Evolutionary conservation across 1,284 basidiomycete species (phyloP).

Genomic region (Cryptococcus sp.): DNA sequence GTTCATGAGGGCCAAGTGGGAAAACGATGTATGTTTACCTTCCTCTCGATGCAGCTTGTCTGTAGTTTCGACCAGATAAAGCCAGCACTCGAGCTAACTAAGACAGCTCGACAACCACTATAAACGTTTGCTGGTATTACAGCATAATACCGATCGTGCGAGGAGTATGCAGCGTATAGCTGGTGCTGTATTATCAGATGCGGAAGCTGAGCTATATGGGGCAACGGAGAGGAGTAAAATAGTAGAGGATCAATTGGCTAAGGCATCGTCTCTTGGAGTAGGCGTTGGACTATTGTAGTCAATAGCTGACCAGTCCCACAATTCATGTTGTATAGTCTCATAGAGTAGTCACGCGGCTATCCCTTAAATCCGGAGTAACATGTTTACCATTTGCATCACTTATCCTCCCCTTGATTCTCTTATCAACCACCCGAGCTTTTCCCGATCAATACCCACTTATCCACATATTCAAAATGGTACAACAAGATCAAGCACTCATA

Average conservation of each 20-base stretch:
- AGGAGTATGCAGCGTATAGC: constrained; percentile 27
- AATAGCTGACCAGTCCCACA: background rate
- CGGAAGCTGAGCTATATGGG: constrained; percentile 36
- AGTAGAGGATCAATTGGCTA: constrained; percentile 24
- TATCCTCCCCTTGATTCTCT: background rate
- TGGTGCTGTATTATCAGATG: constrained; percentile 33
- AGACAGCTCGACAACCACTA: constrained; percentile 28
- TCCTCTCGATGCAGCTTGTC: background rate
- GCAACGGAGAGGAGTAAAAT: constrained; percentile 33
- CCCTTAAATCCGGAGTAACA: no score
- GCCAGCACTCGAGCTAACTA: no score
- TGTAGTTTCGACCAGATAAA: background rate
- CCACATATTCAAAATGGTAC: background rate
- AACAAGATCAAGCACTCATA: background rate
- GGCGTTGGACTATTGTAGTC: constrained; percentile 11
- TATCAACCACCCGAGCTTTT: background rate
- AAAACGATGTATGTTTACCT: constrained; percentile 21
- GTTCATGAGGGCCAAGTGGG: constrained; percentile 28
- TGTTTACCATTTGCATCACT: background rate
- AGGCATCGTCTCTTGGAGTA: constrained; percentile 8
- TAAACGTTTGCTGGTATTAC: constrained; percentile 12
- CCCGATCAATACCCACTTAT: background rate
- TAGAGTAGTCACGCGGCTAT: no score
- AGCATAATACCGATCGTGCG: constrained; percentile 17
- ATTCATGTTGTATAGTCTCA: background rate